Evolutionary conservation across 768 basidiomycete genomes (phyloP), one percentile per base, ranked within the genome.

Genomic region (Mycena epipterygia): DNA sequence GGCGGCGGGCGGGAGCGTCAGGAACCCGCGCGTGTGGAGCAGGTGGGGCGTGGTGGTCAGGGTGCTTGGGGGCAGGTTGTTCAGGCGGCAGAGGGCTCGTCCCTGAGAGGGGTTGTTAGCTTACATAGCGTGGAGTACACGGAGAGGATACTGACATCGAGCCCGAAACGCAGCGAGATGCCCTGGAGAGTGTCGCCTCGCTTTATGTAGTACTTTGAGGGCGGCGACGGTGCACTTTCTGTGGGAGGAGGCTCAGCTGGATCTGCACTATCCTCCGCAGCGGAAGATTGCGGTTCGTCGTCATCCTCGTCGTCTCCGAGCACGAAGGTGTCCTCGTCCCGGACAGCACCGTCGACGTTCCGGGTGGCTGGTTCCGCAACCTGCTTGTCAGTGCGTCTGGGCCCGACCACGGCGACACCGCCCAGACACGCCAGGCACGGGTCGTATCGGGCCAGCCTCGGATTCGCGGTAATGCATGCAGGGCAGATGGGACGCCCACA

Each of bases 31-130:
- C 1, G 93, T 93, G 78, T 93, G 92, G 19, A 94, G 82, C 11
- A 94, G 81, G 75, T 94, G 91, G 8, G 93, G 93, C 0, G 89
- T 93, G 0, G 90, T 93, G 66, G 82, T 87, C 23, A 94, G 80
- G 4, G 91, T 89, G 74, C 87, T 91, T 7, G 84, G 79, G 0
- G 93, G 90, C 16, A 95, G 85, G 49, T 85, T 86, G 76, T 94
- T 95, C 17, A 93, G 80, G 23, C 81, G 87, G 76, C 92, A 93
- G 5, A 95, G 82, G 41, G 86, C 82, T 33, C 86, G 86, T 46
- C 86, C 89, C 92, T 89, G n/a, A n/a, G 60, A 32, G 59, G 17
- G 9, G 44, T n/a, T 17, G 61, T 69, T 25, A 74, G 68, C 11
- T 57, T 35, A 39, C 37, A 23, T 21, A 69, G 21, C 25, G 27